Evolutionary conservation across 768 basidiomycete species (phyloP).

Genomic region (Xerocomellus amylosporus): DNA sequence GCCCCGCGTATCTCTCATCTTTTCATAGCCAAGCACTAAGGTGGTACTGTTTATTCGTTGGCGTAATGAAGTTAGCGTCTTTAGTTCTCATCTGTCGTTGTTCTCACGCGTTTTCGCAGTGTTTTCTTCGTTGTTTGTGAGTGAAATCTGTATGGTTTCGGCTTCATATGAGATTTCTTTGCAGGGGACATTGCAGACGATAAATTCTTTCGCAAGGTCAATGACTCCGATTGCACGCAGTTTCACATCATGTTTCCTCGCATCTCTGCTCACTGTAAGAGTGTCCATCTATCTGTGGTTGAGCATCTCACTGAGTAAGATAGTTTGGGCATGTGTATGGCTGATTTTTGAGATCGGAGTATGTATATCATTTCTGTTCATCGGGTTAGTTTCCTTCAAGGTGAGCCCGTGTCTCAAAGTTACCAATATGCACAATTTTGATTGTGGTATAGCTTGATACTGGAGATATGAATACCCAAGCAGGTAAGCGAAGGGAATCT

Average conservation of each 20-base stretch:
- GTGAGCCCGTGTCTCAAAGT: constrained; percentile 34
- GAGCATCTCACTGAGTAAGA: not conserved
- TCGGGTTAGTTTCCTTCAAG: constrained; percentile 85
- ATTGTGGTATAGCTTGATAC: constrained; percentile 34
- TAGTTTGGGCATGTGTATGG: constrained; percentile 88
- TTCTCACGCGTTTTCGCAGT: constrained; percentile 37
- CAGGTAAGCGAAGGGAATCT: constrained; percentile 46
- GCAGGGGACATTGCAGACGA: constrained; percentile 94
- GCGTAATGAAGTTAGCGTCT: constrained; percentile 74
- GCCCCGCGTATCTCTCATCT: constrained; percentile 8
- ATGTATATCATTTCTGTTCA: constrained; percentile 72
- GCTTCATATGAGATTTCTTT: not conserved
- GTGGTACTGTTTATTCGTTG: constrained; percentile 81
- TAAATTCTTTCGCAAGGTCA: constrained; percentile 90
- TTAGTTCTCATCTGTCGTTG: constrained; percentile 6
- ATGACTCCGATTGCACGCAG: constrained; percentile 91
- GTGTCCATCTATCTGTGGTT: not conserved
- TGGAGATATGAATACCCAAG: constrained; percentile 54
- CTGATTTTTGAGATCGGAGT: constrained; percentile 73
- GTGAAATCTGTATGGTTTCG: constrained; percentile 26
- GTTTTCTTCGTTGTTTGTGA: constrained; percentile 85
- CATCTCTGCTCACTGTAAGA: constrained; percentile 68
- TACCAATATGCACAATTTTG: not conserved
- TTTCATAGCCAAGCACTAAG: constrained; percentile 65
- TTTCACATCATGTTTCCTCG: constrained; percentile 73